phyloP scores from a whole-genome alignment of 352 stramenopile species.

The Phytophthora crassamura region DNA sequence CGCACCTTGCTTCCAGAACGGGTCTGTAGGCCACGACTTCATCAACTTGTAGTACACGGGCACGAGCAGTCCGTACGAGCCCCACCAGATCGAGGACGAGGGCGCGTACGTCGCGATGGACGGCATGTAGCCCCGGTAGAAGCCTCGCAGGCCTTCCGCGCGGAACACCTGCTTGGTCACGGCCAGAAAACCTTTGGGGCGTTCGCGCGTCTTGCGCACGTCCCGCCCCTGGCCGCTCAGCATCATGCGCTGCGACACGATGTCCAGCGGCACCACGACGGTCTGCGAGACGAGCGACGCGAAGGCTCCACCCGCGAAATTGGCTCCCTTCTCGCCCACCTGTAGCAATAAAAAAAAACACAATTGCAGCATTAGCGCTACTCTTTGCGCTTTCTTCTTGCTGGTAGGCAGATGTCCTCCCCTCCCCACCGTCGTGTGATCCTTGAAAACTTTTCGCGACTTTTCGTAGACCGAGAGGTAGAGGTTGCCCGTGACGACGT shows the following conservation, averaged over 20 bases:
- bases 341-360: slow-evolving; percentile 13
- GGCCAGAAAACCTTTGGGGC: slow-evolving; percentile 58
- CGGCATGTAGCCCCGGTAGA: slow-evolving; percentile 86
- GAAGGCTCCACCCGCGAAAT: slow-evolving; percentile 79
- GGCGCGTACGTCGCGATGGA: slow-evolving; percentile 89
- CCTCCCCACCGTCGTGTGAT: slow-evolving; percentile 52
- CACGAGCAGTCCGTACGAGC: slow-evolving; percentile 83
- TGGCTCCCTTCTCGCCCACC: slow-evolving; percentile 68
- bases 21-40: slow-evolving; percentile 60
- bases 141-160: slow-evolving; percentile 71
- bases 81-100: slow-evolving; percentile 89
- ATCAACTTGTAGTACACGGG: slow-evolving; percentile 75
- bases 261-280: slow-evolving; percentile 87
- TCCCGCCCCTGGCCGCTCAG: slow-evolving; percentile 79
- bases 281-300: slow-evolving; percentile 88
- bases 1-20: slow-evolving; percentile 86
- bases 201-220: slow-evolving; percentile 63
- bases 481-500: slow-evolving; percentile 88
- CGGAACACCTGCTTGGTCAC: slow-evolving; percentile 74
- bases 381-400: not conserved
- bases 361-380: slow-evolving; percentile 6
- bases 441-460: slow-evolving; percentile 71
- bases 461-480: slow-evolving; percentile 92
- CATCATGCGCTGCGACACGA: slow-evolving; percentile 92
- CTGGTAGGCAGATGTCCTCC: not conserved